Evolutionary conservation across 768 basidiomycete genomes (phyloP).

Genomic region (Pleurotus giganteus): DNA sequence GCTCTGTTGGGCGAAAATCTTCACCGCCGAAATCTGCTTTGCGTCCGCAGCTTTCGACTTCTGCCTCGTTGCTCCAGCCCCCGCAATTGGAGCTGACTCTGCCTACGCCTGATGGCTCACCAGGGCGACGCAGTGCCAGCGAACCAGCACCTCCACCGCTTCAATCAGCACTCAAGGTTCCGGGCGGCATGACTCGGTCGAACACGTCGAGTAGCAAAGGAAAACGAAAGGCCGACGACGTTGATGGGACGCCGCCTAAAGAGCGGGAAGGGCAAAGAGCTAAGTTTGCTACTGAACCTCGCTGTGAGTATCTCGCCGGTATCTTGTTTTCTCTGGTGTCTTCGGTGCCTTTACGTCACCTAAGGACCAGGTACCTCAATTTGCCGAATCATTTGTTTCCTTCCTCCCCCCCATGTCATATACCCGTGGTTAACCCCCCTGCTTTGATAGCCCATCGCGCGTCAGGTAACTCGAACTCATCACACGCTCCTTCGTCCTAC

Average conservation of each 20-base stretch:
- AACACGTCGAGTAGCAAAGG: constrained; percentile 33
- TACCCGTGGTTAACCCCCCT: constrained; percentile 1
- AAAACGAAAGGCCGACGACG: constrained; percentile 73
- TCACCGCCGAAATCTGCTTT: constrained; percentile 13
- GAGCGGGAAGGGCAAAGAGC: constrained; percentile 44
- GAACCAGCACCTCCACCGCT: not conserved
- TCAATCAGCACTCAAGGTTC: not conserved
- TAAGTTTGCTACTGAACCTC: constrained; percentile 63
- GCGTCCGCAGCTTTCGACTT: constrained; percentile 21
- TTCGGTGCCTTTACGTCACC: constrained; percentile 17
- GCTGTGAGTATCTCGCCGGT: constrained; percentile 45
- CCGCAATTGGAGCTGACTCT: constrained; percentile 37
- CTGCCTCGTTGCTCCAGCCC: constrained; percentile 32
- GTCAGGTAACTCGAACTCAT: constrained; percentile 43
- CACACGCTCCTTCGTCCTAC: constrained; percentile 70
- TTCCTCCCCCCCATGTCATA: not conserved
- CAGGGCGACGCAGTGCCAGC: not conserved
- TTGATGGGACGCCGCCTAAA: constrained; percentile 60
- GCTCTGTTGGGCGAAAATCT: not conserved
- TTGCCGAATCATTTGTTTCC: not conserved
- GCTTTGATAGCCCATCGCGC: constrained; percentile 46
- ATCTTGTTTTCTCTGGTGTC: constrained; percentile 15
- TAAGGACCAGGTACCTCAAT: not conserved
- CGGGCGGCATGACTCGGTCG: constrained; percentile 3
- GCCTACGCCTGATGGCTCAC: constrained; percentile 40